phyloP scores from a whole-genome alignment of 2,329 filamentous ascomycete species.

The Setomelanomma holmii region DNA sequence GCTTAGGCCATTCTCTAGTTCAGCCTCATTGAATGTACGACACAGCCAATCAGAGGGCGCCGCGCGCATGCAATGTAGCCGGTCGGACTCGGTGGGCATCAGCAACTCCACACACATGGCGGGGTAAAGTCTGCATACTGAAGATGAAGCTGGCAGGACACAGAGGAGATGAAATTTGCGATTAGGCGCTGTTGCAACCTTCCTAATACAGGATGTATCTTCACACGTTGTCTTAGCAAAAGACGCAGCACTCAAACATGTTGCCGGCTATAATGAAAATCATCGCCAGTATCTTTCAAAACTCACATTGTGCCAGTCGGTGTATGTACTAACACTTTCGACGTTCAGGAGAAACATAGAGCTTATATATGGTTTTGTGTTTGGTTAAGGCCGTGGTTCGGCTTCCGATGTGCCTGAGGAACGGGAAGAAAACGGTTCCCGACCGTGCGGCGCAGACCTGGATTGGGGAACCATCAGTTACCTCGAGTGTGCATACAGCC shows the following conservation, averaged over 20 bases:
- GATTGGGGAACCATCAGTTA: not conserved
- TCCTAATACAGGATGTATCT: not conserved
- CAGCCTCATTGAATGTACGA: conserved; percentile 1
- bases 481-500: no score
- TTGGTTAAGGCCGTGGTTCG: not conserved
- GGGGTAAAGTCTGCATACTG: not conserved
- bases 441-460: not conserved
- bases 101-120: not conserved
- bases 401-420: not conserved
- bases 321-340: not conserved
- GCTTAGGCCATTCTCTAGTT: not conserved
- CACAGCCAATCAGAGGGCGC: not conserved
- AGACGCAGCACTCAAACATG: not conserved
- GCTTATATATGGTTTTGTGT: no score
- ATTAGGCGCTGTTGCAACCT: not conserved
- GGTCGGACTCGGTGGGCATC: conserved; percentile 1
- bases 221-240: not conserved
- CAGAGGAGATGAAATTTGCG: not conserved
- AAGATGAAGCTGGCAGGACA: not conserved
- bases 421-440: not conserved
- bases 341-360: no score
- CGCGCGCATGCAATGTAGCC: not conserved
- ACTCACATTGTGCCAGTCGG: no score
- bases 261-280: not conserved
- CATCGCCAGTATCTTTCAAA: no score